Base-by-base conservation (phyloP, 2,329 filamentous ascomycete species). In the Aspergillus ruber region DNA sequence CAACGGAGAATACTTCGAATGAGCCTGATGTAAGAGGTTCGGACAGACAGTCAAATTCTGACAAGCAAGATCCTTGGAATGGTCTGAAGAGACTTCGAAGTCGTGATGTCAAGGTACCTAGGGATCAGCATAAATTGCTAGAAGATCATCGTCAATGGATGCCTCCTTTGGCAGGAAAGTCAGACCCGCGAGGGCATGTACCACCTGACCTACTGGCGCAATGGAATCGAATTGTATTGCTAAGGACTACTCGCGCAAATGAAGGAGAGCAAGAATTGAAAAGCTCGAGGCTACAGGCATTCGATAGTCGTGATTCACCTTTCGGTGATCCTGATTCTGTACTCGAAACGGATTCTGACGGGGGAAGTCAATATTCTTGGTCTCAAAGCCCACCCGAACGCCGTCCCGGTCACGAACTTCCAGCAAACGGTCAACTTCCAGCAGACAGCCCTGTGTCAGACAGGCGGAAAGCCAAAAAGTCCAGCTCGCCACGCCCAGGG, bases 81-180 rank as follows among this genome's bases (percentile, higher is more conserved):
- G 56, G 58, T 29, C 61, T 65, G 55, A 62, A 57, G 27, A 62
- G 55, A 15, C 72, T 80, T 46, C 61, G 64, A 25, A 65, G 64
- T 15, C 62, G 57, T 39, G 72, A 77, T 53, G 59, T 76, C 27
- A 65, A 57, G 20, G 75, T 80, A 44, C 70, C 75, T 2, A 65
- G 60, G 21, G 69, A 76, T 13, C 82, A 85, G 54, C 57, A 62
- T 39, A 55, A 65, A 7, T 64, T 84, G 4, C 62, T 85, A 1
- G 68, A 74, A 9, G 50, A 64, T 5, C 50, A 42, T 21, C 66
- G 73, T 13, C 76, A 58, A 47, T 69, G 65, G 68, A 54, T 70
- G 44, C 66, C 68, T 33, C 60, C 66, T n/a, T 49, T 53, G n/a
- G 42, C 60, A 1, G 64, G 65, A 12, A 50, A 57, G 12, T 47